Evolutionary conservation across 805 yeast species (phyloP).

Genomic region (Teunomyces tritomae): DNA sequence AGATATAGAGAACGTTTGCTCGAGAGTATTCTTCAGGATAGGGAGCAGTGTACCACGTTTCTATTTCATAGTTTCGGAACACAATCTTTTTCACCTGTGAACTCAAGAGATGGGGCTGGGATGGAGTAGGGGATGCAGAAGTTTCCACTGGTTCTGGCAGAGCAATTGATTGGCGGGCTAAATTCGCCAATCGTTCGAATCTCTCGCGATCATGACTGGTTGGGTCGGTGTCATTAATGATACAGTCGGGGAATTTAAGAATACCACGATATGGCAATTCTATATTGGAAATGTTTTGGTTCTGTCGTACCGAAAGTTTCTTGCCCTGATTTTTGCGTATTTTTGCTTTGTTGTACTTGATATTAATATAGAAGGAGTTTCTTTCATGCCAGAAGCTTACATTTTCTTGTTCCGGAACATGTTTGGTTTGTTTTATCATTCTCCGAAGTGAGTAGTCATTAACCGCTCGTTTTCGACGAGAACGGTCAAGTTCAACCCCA

Average conservation of each 20-base stretch:
- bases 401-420: not conserved
- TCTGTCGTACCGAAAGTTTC: constrained; percentile 11
- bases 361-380: not conserved
- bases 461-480: constrained; percentile 15
- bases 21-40: constrained; percentile 83
- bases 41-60: constrained; percentile 92
- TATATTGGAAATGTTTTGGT: constrained; percentile 18
- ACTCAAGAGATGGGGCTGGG: constrained; percentile 10
- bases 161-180: not conserved
- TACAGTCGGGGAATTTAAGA: constrained; percentile 54
- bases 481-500: constrained; percentile 19
- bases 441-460: constrained; percentile 18
- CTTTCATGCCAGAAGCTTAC: not conserved
- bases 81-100: constrained; percentile 61
- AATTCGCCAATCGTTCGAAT: constrained; percentile 33
- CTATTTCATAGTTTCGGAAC: constrained; percentile 70
- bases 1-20: constrained; percentile 62
- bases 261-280: constrained; percentile 72
- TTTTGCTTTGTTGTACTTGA: not conserved
- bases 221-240: constrained; percentile 62
- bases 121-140: constrained; percentile 14
- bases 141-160: not conserved
- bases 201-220: constrained; percentile 45
- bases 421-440: constrained; percentile 16
- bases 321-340: not conserved